A percentile compares a stretch with the other conserved stretches of the same genome.
These are phyloP conservation scores for Antonospora locustae DNA, from an alignment of 371 early-diverging fungal species.

Conservation along the genomic window DNA sequence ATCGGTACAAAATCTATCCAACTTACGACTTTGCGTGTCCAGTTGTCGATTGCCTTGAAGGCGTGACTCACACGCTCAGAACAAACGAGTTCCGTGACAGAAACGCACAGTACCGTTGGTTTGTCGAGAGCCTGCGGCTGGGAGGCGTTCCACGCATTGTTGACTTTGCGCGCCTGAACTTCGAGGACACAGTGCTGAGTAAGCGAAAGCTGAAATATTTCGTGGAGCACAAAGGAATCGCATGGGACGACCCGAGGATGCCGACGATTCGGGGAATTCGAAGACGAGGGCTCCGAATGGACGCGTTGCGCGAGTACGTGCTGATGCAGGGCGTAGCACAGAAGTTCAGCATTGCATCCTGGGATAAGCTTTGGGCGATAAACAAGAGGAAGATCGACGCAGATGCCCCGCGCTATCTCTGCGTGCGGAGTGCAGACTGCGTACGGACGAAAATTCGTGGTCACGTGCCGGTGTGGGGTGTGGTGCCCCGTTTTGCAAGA, in stretches of 20 bases:
- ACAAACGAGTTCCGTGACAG: constrained; percentile 97
- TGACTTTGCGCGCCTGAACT: constrained; percentile 68
- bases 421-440: constrained; percentile 59
- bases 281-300: constrained; percentile 90
- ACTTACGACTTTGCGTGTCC: constrained; percentile 99
- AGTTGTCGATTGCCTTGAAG: constrained; percentile 86
- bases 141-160: constrained; percentile 48
- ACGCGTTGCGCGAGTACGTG: constrained; percentile 87
- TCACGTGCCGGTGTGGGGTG: too few species aligned
- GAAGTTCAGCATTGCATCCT: constrained; percentile 73
- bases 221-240: constrained; percentile 70
- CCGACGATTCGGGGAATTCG: constrained; percentile 94
- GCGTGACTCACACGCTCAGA: constrained; percentile 88
- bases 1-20: constrained; percentile 88
- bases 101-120: constrained; percentile 93
- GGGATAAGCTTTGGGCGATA: constrained; percentile 98
- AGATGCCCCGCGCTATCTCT: constrained; percentile 73
- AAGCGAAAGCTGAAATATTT: constrained; percentile 96
- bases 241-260: constrained; percentile 98
- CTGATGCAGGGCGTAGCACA: constrained; percentile 95
- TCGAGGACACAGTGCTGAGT: constrained; percentile 91
- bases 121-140: constrained; percentile 71
- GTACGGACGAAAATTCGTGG: constrained; percentile 15
- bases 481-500: constrained; percentile 60
- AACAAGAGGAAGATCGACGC: constrained; percentile 95